These are phyloP conservation scores for Chrysopogon serrulatus DNA, from an alignment of 176 grass and related monocot genomes.

Conservation along the genomic window DNA sequence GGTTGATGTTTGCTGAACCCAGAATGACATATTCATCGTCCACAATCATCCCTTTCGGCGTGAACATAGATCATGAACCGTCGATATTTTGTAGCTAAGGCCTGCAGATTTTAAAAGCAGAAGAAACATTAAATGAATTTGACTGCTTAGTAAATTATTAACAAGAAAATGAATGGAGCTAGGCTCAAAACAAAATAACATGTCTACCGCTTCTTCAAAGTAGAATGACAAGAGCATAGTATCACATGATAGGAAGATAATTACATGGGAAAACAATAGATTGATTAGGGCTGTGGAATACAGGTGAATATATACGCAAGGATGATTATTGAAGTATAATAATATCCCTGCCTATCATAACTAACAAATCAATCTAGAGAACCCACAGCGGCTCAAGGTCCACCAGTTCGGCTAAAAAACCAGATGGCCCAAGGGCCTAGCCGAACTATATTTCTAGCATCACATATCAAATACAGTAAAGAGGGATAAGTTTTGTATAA, in stretches of 20 bases:
- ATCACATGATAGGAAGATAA: background rate
- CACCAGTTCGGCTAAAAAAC: background rate
- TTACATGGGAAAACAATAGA: background rate
- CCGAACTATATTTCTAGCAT: background rate
- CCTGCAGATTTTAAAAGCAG: slow-evolving; percentile 36
- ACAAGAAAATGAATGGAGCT: background rate
- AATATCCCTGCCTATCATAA: background rate
- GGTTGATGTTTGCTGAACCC: slow-evolving; percentile 97
- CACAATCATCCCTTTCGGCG: slow-evolving; percentile 92
- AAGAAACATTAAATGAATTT: background rate
- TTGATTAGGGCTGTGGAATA: background rate
- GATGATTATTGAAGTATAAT: background rate
- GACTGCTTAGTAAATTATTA: background rate
- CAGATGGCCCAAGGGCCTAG: background rate
- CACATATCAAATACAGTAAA: background rate
- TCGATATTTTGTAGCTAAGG: slow-evolving; percentile 49
- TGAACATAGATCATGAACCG: slow-evolving; percentile 99
- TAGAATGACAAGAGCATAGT: background rate
- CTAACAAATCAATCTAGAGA: background rate
- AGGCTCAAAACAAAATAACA: background rate
- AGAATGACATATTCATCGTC: slow-evolving; percentile 90
- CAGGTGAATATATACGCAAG: background rate
- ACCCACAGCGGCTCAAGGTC: background rate
- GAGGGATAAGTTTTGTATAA: background rate
- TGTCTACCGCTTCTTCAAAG: background rate